phyloP scores from a whole-genome alignment of 305 asterid species.

The Coffea humblotiana region DNA sequence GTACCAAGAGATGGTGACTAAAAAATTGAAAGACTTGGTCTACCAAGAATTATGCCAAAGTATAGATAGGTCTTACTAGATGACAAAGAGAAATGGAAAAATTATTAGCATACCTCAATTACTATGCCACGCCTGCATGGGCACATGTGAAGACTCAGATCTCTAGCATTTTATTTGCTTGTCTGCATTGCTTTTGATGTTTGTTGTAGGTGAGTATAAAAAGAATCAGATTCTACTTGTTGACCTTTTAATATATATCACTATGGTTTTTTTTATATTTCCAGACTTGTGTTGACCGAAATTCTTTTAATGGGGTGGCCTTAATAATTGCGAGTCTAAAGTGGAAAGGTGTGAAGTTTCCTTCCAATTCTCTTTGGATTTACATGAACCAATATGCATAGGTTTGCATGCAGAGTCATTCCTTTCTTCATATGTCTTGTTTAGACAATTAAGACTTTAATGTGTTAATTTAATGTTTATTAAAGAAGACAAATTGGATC shows the following conservation, averaged over 20 bases:
- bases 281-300: neutral
- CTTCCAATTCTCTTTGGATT: conserved; percentile 8
- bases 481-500: neutral
- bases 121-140: conserved; percentile 38
- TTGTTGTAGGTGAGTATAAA: conserved; percentile 9
- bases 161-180: conserved; percentile 36
- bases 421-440: conserved; percentile 5
- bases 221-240: conserved; percentile 35
- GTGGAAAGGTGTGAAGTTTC: neutral
- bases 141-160: conserved; percentile 58
- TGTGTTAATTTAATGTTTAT: neutral
- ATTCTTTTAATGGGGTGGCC: neutral
- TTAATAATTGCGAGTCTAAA: neutral
- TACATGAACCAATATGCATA: neutral
- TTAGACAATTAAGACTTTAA: conserved; percentile 2
- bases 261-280: conserved; percentile 3
- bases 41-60: conserved; percentile 16
- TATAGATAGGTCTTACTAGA: conserved; percentile 36
- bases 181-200: conserved; percentile 32
- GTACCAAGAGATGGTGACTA: no score
- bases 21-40: conserved; percentile 14
- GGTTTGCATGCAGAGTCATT: conserved; percentile 5
- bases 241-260: conserved; percentile 40
- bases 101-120: conserved; percentile 28
- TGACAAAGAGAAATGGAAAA: conserved; percentile 39